Evolutionary conservation across 192 early-diverging fungal species (phyloP).

Genomic region (Cetraspora pellucida): DNA sequence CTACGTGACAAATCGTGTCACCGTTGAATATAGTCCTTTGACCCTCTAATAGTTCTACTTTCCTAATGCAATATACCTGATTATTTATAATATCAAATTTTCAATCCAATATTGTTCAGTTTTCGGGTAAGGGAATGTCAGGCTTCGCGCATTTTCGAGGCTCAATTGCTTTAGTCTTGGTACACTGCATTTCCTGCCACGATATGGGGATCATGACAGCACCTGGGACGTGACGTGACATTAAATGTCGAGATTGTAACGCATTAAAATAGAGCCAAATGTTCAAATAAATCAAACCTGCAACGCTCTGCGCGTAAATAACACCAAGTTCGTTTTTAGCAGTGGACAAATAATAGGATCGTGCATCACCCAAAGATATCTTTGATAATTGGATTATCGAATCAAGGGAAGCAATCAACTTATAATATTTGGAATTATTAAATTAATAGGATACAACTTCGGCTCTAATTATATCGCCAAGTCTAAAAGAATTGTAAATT

Average conservation of each 20-base stretch:
- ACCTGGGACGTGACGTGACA: constrained; percentile 27
- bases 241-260: background rate
- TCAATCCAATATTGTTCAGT: background rate
- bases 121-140: background rate
- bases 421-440: background rate
- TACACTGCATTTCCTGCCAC: constrained; percentile 98
- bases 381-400: constrained; percentile 33
- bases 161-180: constrained; percentile 83
- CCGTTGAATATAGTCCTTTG: too few species aligned
- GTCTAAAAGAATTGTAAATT: constrained; percentile 87
- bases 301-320: constrained; percentile 85
- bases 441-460: constrained; percentile 51
- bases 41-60: too few species aligned
- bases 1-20: too few species aligned
- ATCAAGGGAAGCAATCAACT: background rate
- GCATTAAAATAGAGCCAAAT: background rate
- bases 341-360: constrained; percentile 90
- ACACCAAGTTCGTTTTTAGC: constrained; percentile 93
- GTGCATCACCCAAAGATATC: constrained; percentile 91
- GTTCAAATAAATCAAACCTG: constrained; percentile 45
- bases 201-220: constrained; percentile 90
- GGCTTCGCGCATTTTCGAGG: constrained; percentile 96
- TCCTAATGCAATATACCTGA: too few species aligned
- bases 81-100: too few species aligned
- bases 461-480: constrained; percentile 89